Base-by-base conservation (phyloP, 2,329 filamentous ascomycete genomes). In the Botrytis hyacinthi region DNA sequence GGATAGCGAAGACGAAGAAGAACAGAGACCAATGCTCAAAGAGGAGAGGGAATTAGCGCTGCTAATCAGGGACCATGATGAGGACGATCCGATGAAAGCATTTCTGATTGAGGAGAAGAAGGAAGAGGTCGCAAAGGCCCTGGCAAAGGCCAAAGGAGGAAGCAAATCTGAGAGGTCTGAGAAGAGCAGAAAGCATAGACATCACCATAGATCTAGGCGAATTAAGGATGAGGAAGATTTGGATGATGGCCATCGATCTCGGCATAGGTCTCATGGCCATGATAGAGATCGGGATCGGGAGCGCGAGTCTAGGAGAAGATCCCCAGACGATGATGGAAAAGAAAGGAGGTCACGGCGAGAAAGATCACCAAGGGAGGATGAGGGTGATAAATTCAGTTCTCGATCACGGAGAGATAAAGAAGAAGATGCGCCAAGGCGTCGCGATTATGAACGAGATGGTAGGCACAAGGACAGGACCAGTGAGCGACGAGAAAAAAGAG, bases 21-120 rank as follows among this genome's bases (percentile, higher is more conserved):
- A 80, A 73, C 82, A 81, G 70, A 84, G 92, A 73, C 91, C 91
- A 2, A 82, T 93, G 84, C 82, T 97, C 18, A 92, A 90, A 75
- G 95, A 98, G 80, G 95, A 98, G 83, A 85, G 86, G 72, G 95
- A 98, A 81, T 83, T 98, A 68, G 89, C 89, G 69, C 87, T 90
- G 62, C 82, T 98, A 73, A 89, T 97, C 70, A 85, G 88, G 71
- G 91, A 95, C 26, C 92, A 97, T 76, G 96, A 98, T 77, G 95
- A 98, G 37, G 95, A 98, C 75, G 96, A 99, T 81, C 96, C 96
- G 0, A 99, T 99, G 96, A 98, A 97, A 83, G 90, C 89, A 54
- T 98, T 93, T 79, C 81, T 98, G 76, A 90, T 98, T 70, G 89
- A 95, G 76, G 92, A 97, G 83, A 98, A 98, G 87, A 94, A 93